Base-by-base conservation (phyloP, 2,329 filamentous ascomycete species). In the Nigrospora osmanthi region DNA sequence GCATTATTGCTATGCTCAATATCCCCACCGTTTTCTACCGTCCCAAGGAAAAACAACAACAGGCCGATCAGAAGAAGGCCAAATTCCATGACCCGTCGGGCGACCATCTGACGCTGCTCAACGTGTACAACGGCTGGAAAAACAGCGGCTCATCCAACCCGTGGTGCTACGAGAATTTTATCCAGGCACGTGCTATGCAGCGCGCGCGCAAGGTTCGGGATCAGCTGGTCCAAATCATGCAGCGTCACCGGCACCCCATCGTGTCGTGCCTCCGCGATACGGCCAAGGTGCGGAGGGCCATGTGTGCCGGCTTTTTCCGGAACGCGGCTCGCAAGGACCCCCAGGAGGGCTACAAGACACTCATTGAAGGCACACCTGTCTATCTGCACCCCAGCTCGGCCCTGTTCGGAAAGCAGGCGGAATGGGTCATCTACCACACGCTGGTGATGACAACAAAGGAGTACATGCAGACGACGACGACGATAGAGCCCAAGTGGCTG, bases 51-150 rank as follows among this genome's bases (percentile, higher is more conserved):
- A 98, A 98, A 69, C 91, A 97, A 60, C 78, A 87, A 40, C 89
- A 95, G 63, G 93, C 94, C 3, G 93, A 98, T 60, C 88, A 96
- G 65, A 97, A 97, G 72, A 96, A 96, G 67, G 77, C 89, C 52
- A 96, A 96, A 63, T 98, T 98, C 68, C 89, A 96, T 68, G 93
- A 98, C 58, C 87, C 91, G 0, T 82, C 89, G 46, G 93, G 93
- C 43, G 93, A 98, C 60, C 93, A 98, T 58, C 74, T 98, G 12
- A 98, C 93, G 0, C 75, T 97, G 0, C 79, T 98, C 37, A 98
- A 98, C 56, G 90, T 98, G 1, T 98, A 95, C 71, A 95, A 96
- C 58, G 83, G 80, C n/a, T 98, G 93, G 93, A 95, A 95, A 63
- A 76, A 83, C 38, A 85, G 81, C 50, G 83, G 84, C 7, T 95